Evolutionary conservation across 1,284 basidiomycete genomes (phyloP), one percentile per base, ranked within the genome.

Genomic region (Ganoderma leucocontextum): DNA sequence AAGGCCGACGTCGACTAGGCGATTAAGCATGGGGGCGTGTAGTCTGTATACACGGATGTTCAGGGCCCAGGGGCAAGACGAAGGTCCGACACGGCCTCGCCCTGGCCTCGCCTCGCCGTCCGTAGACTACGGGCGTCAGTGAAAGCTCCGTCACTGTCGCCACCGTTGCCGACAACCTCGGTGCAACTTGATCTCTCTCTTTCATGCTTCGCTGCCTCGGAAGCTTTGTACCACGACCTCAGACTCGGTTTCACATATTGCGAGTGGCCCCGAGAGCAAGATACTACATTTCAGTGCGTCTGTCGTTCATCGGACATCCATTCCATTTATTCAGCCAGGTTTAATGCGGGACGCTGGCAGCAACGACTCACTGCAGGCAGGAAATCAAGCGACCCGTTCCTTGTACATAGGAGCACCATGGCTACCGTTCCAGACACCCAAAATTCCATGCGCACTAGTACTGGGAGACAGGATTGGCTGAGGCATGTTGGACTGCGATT

Each of bases 401-500:
- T 55, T 35, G 52, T 35, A 55, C 33, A 35, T 19, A 55, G 22
- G 33, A 17, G 9, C 15, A 55, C 52, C 15, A 55, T 55, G 52
- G 52, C 29, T 17, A 55, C 33, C 6, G 15, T 17, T 12, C 17
- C 52, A 29, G 52, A 33, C 2, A 33, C 52, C 15, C 29, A 55
- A 55, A 33, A 15, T 17, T 55, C 33, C 29, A 6, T 12, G n/a
- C 47, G 22, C 22, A 12, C 10, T 49, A 22, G 22, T 9, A 12
- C 9, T 49, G 47, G 22, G 22, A 12, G 22, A 49, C 47, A 49
- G 10, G 52, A 39, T 35, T 71, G 67, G 67, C n/a, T 71, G 62
- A 68, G 57, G 70, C 63, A 47, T 33, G 70, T 59, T n/a, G 17
- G n/a, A 38, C 12, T 49, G 10, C 4, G 12, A 39, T 39, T 42